phyloP scores from a whole-genome alignment of 495 filamentous ascomycete genomes.

The Diplogelasinospora grovesii region DNA sequence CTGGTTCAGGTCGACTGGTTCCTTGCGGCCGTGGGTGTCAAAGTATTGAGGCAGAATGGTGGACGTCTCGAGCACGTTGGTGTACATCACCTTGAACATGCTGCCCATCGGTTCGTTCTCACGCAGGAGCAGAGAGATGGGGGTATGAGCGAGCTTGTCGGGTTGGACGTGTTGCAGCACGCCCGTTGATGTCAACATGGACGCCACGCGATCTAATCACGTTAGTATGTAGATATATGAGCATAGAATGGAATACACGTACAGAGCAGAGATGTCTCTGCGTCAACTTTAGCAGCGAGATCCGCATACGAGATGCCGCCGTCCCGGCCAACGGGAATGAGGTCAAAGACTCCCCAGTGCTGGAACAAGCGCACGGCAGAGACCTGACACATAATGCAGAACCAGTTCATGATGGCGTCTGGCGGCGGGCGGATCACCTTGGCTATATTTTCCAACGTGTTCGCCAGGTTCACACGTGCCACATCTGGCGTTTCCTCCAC shows the following conservation, averaged over 20 bases:
- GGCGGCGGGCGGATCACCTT: constrained; percentile 13
- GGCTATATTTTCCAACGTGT: constrained; percentile 11
- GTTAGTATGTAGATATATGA: constrained; percentile 1
- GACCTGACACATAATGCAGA: constrained; percentile 17
- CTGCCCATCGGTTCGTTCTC: constrained; percentile 14
- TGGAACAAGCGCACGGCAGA: constrained; percentile 27
- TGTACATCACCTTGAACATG: constrained; percentile 54
- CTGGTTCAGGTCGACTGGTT: constrained; percentile 20
- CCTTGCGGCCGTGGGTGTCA: constrained; percentile 23
- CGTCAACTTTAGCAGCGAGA: constrained; percentile 20
- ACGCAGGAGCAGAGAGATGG: constrained; percentile 19
- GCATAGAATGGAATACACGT: not conserved
- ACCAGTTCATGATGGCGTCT: constrained; percentile 23
- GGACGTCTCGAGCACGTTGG: constrained; percentile 19
- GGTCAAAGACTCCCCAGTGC: constrained; percentile 30
- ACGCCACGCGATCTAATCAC: constrained; percentile 20
- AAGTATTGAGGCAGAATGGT: constrained; percentile 27
- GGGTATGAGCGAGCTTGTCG: constrained; percentile 23
- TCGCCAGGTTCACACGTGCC: constrained; percentile 8
- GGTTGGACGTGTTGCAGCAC: constrained; percentile 15
- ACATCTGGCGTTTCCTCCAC: too few relatives aligned
- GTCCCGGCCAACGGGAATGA: constrained; percentile 16
- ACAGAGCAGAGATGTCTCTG: constrained; percentile 22
- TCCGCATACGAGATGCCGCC: constrained; percentile 19
- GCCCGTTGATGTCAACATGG: constrained; percentile 25